A percentile compares a stretch with the other conserved stretches of the same genome.
phyloP scores from a whole-genome alignment of 1,284 basidiomycete species.

The Pseudozyma thailandica region DNA sequence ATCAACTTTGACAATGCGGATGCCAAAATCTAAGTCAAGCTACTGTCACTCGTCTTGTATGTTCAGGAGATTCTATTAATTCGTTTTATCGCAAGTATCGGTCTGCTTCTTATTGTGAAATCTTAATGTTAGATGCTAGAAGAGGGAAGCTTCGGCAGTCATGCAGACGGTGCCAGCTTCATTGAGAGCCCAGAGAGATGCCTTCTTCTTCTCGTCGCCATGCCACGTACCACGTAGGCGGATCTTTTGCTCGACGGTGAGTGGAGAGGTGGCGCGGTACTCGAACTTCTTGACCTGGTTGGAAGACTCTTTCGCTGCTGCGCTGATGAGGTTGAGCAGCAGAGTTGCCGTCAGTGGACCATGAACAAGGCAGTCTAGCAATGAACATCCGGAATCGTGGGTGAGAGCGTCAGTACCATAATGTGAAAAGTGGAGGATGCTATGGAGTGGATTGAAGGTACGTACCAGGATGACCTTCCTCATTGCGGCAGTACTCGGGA shows the following conservation, averaged over 20 bases:
- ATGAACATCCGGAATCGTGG: no score
- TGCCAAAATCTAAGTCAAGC: slow-evolving; percentile 42
- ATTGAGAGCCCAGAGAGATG: slow-evolving; percentile 38
- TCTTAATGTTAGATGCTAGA: slow-evolving; percentile 4
- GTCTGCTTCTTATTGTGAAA: not conserved
- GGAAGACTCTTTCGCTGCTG: slow-evolving; percentile 3
- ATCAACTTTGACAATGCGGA: slow-evolving; percentile 78
- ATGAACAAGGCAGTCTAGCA: slow-evolving; percentile 51
- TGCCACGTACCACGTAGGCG: slow-evolving; percentile 38
- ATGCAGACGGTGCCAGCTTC: slow-evolving; percentile 41
- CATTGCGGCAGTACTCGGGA: slow-evolving; percentile 52
- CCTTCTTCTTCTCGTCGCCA: slow-evolving; percentile 10
- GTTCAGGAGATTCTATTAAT: not conserved
- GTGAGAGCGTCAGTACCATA: not conserved
- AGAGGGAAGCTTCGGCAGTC: slow-evolving; percentile 32
- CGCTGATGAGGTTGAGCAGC: slow-evolving; percentile 33
- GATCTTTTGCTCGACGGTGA: slow-evolving; percentile 38
- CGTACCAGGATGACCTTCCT: slow-evolving; percentile 55
- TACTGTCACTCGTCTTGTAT: not conserved
- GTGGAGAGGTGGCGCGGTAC: slow-evolving; percentile 51
- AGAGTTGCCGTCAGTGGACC: slow-evolving; percentile 55
- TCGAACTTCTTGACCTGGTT: slow-evolving; percentile 29
- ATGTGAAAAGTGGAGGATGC: not conserved
- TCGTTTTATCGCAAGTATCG: not conserved
- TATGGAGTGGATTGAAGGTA: no score